Evolutionary conservation across 768 basidiomycete genomes (phyloP).

Genomic region (Coprinopsis strossmayeri): DNA sequence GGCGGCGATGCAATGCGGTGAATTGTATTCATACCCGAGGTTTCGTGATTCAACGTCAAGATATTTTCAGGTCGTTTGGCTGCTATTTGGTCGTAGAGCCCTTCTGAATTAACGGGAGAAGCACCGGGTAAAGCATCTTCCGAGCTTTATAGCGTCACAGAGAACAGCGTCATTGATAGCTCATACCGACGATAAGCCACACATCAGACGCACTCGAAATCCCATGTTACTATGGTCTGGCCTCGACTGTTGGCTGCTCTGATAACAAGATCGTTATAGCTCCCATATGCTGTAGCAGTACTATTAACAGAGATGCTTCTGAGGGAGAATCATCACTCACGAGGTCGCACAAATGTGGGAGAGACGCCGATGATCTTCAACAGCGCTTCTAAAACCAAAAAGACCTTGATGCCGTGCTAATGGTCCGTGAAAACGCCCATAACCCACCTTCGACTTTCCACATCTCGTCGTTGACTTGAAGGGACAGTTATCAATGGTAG

Average conservation of each 20-base stretch:
- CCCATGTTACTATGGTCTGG: constrained; percentile 25
- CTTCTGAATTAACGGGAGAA: constrained; percentile 20
- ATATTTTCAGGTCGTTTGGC: constrained; percentile 22
- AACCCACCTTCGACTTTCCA: constrained; percentile 21
- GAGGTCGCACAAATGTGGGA: constrained; percentile 7
- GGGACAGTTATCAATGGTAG: background rate
- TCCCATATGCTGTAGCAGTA: constrained; percentile 25
- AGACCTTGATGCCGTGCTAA: background rate
- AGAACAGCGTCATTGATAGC: background rate
- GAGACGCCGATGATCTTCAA: constrained; percentile 6
- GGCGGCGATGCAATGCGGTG: background rate
- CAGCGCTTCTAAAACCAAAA: constrained; percentile 8
- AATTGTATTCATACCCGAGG: constrained; percentile 17
- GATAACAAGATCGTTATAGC: constrained; percentile 26
- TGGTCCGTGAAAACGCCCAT: background rate
- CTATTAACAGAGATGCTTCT: background rate
- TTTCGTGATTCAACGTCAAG: constrained; percentile 33
- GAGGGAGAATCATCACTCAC: background rate
- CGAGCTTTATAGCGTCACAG: constrained; percentile 19
- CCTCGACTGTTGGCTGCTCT: constrained; percentile 16
- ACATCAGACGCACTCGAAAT: constrained; percentile 23
- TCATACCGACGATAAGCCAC: background rate
- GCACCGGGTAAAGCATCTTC: constrained; percentile 28
- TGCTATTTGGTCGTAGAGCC: constrained; percentile 20
- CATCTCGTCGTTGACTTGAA: constrained; percentile 21